Percentiles rank a stretch among this genome's conserved stretches.
phyloP scores from a whole-genome alignment of 2,329 filamentous ascomycete species.

The Biscogniauxia marginata region DNA sequence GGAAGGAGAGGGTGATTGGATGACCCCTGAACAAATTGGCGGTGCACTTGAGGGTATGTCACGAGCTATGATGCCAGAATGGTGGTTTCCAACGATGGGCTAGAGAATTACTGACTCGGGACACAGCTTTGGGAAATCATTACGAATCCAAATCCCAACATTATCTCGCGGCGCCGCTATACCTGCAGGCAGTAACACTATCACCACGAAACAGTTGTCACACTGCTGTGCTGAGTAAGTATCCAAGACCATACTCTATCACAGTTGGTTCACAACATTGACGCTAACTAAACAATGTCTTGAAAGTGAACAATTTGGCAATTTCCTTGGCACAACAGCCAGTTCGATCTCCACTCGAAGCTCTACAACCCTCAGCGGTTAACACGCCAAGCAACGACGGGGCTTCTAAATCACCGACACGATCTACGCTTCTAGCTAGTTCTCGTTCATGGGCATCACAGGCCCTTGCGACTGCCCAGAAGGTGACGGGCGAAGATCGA shows the following conservation, averaged over 20 bases:
- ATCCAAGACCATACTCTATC: constrained; percentile 9
- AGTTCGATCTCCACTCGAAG: constrained; percentile 33
- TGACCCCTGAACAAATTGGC: constrained; percentile 70
- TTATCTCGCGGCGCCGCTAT: constrained; percentile 81
- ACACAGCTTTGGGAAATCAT: constrained; percentile 66
- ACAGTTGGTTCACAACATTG: neutral
- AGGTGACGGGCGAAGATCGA: constrained; percentile 64
- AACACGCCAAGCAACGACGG: constrained; percentile 28
- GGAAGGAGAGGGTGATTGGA: constrained; percentile 68
- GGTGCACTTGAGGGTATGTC: constrained; percentile 64
- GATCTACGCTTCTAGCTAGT: constrained; percentile 63
- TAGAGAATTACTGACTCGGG: constrained; percentile 25
- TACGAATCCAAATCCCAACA: constrained; percentile 74
- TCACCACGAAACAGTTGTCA: constrained; percentile 67
- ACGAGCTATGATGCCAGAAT: constrained; percentile 7
- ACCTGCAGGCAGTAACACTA: constrained; percentile 77
- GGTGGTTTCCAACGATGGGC: neutral
- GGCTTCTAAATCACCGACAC: constrained; percentile 41
- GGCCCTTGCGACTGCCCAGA: constrained; percentile 64
- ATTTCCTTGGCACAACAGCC: constrained; percentile 70
- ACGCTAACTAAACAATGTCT: constrained; percentile 19
- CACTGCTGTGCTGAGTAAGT: constrained; percentile 72
- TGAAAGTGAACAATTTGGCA: constrained; percentile 74
- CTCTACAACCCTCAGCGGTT: constrained; percentile 30
- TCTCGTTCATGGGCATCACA: constrained; percentile 78